phyloP scores from a whole-genome alignment of 2,329 filamentous ascomycete species.

The Colletotrichum orbiculare region DNA sequence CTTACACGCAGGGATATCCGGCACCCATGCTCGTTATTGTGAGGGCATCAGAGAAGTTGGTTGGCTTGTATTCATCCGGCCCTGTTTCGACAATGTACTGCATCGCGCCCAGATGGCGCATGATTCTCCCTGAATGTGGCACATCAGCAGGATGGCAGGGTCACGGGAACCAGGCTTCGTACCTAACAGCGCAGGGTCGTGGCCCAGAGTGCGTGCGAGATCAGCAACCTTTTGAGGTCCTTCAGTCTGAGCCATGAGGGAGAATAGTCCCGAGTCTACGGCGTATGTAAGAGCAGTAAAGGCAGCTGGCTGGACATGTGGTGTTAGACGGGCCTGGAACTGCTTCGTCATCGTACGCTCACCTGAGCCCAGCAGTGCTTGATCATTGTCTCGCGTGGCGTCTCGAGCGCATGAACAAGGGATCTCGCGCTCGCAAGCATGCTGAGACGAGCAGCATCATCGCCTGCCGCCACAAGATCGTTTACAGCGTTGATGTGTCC shows the following conservation, averaged over 20 bases:
- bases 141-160: no score
- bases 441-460: conserved; percentile 6
- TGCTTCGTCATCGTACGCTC: accelerated
- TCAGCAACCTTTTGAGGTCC: conserved; percentile 8
- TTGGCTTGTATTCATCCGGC: conserved; percentile 49
- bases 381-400: conserved; percentile 59
- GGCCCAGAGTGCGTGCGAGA: not conserved
- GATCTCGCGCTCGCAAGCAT: conserved; percentile 7
- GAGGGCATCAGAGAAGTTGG: conserved; percentile 51
- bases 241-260: conserved; percentile 43
- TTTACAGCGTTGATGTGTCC: conserved; percentile 4
- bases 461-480: not conserved
- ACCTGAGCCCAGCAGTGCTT: conserved; percentile 58
- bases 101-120: conserved; percentile 52
- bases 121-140: conserved; percentile 41
- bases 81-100: conserved; percentile 51
- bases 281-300: conserved; percentile 44
- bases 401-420: conserved; percentile 49
- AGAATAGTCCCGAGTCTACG: conserved; percentile 50
- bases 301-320: conserved; percentile 37
- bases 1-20: conserved; percentile 47
- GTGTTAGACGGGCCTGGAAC: not conserved
- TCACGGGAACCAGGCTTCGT: not conserved
- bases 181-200: conserved; percentile 18
- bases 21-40: conserved; percentile 47